Evolutionary conservation across 2,329 filamentous ascomycete species (phyloP), one percentile per base, ranked within the genome.

Genomic region (Bipolaris victoriae): DNA sequence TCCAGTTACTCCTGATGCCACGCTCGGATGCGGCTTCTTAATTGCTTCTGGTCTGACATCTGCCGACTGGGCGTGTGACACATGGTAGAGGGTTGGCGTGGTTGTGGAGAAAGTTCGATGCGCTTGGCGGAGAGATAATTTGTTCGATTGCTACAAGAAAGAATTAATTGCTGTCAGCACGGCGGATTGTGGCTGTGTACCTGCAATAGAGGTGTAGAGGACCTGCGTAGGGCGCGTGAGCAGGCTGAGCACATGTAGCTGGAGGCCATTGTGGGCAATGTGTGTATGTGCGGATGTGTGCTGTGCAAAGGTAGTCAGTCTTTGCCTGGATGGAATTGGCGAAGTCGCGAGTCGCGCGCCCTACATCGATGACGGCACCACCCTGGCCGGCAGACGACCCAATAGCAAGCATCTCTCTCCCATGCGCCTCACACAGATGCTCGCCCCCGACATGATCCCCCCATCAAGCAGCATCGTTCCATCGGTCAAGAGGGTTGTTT

Each of bases 161-260:
- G 26, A 26, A 55, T 74, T 60, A 75, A 61, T 54, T 11, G 22
- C 41, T 40, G 39, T 24, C 36, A 22, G 43, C 26, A 18, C 13
- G 31, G 26, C 18, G 35, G 31, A 9, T 11, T 1, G 46, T 36
- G 45, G 47, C 47, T 50, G 18, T 48, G 52, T 65, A 73, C 70
- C 50, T 66, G 64, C n/a, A 68, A 40, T 35, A 57, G 55, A 26
- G 58, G 50, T 15, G 61, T 54, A 36, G 56, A 64, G 45, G 62
- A 40, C 36, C 49, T 66, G 6, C 59, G 56, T 10, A 76, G 41
- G 20, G 72, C 70, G 52, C 63, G 61, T 2, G 68, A 69, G 63
- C 76, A 78, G 57, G 72, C 65, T 58, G 64, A 68, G 62, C 76
- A 78, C 5, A 71, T 74, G 64, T 71, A 76, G 54, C 60, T 69